Conservation (phyloP, 371 early-diverging fungal genomes). For the Actinomucor elegans region DNA sequence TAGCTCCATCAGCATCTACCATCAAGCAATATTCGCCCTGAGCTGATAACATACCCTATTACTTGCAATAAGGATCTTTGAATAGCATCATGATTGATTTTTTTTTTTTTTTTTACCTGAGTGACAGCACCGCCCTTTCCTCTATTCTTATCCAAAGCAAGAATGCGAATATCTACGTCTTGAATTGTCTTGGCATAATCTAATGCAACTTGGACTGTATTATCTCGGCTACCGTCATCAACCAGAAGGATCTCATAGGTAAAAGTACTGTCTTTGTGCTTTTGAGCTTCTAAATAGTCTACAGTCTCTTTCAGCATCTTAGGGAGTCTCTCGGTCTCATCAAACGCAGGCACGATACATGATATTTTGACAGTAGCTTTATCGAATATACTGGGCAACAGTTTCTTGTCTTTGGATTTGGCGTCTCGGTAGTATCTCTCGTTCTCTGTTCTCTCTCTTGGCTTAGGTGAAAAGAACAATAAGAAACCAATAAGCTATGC, state of each 20-base stretch:
- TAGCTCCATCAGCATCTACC: conserved; percentile 97
- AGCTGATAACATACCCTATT: conserved; percentile 79
- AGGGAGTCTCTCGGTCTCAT: conserved; percentile 84
- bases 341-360: conserved; percentile 90
- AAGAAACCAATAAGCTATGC: conserved; percentile 43
- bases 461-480: conserved; percentile 48
- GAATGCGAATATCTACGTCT: conserved; percentile 64
- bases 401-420: conserved; percentile 26
- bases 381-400: conserved; percentile 43
- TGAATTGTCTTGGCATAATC: conserved; percentile 60
- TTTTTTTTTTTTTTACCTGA: too few species aligned
- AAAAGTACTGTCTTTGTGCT: conserved; percentile 39
- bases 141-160: conserved; percentile 80
- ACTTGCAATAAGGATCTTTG: too few species aligned
- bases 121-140: conserved; percentile 96
- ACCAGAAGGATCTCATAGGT: conserved; percentile 88
- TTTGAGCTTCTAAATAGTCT: conserved; percentile 57
- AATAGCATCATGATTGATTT: too few species aligned
- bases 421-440: conserved; percentile 55
- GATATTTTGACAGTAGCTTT: conserved; percentile 64
- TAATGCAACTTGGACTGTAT: conserved; percentile 68
- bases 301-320: conserved; percentile 81
- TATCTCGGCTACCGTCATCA: conserved; percentile 88
- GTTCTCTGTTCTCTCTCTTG: conserved; percentile 49
- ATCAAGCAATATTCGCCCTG: conserved; percentile 83